Evolutionary conservation across 1,284 basidiomycete species (phyloP), one percentile per base, ranked within the genome.

Genomic region (Omphalotus olearius): DNA sequence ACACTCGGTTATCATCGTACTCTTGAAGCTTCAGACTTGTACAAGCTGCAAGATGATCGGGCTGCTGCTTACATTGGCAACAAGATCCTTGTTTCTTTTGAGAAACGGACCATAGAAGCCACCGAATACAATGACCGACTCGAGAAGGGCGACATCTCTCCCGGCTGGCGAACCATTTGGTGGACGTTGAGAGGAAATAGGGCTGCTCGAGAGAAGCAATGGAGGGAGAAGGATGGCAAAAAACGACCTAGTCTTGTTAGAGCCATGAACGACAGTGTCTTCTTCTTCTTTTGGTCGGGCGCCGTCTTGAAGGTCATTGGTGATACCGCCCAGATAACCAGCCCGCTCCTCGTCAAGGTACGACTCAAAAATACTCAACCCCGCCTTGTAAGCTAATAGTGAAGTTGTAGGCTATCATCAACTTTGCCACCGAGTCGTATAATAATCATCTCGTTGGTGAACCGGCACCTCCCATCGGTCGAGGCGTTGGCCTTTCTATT

Each of bases 11-110:
- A 89, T 64, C 78, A 82, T 13, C 79, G 93, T 4, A 87, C 93
- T 1, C 76, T 96, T 4, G 87, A 93, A 64, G 82, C 85, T 0
- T 71, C 84, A 0, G 93, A 97, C 67, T 73, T 96, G n/a, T 95
- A 88, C 77, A 86, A 82, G 64, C 80, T 95, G 41, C 83, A 85
- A 55, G 77, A 82, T 44, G 71, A 83, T 13, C 79, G 79, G 17
- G 71, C 77, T 3, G 74, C 87, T 0, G 72, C 73, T 2, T 60
- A 71, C 13, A 79, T 93, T 43, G 84, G 88, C 1, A 70, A 79
- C 5, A 71, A 71, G 37, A 86, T 97, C 28, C 69, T 77, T 20
- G 67, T 66, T 1, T 85, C 85, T 1, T 95, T 88, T 65, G 80
- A 85, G 37, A 67, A 71, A 13, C 78, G 90, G 4, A 69, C 73